Base-by-base conservation (phyloP, 768 basidiomycete genomes). In the Hericium alpestre region DNA sequence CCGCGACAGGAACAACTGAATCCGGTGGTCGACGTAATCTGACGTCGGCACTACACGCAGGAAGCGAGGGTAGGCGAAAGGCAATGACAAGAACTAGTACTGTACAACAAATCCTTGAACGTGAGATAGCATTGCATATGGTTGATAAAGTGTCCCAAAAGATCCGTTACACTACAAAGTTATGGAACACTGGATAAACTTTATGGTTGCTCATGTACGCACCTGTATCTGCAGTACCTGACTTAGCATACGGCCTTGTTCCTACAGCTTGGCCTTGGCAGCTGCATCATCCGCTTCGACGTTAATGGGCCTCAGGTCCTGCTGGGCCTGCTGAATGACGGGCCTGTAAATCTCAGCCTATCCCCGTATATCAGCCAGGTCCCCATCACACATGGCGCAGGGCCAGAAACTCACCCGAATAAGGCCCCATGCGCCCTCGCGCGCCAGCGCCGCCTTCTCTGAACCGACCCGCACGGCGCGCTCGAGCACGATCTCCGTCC, bases 391-490 rank as follows among this genome's bases (percentile, higher is more conserved):
- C 46, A 27, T 38, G 7, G 7, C 6, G 55, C 39, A 22, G 39
- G 47, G n/a, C 15, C 38, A 48, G 12, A 50, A 0, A 55, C 59
- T 48, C 62, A 83, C 85, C 77, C 86, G 88, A 65, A 88, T 86
- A 53, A 84, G 53, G 9, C 87, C 88, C 83, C 83, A 90, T 16
- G 81, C 86, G 12, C 86, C 86, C 4, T 67, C 67, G 38, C 74
- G 70, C 8, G 87, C 80, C 58, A 81, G 75, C 27, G 57, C 67
- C 40, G 78, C 73, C 55, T 84, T 70, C 46, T 71, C 65, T 23
- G 79, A 75, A 3, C 82, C 90, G 22, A 90, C 63, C 61, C 83
- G 76, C 51, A 77, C 76, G 1, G 88, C 88, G 56, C 82, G 83
- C 22, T 74, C 74, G 16, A 90, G 64, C 4, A 93, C 76, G 39